A percentile compares a stretch with the other conserved stretches of the same genome.
Evolutionary conservation across 1,284 basidiomycete genomes (phyloP).

Genomic region (Austroboletus rostrupii): DNA sequence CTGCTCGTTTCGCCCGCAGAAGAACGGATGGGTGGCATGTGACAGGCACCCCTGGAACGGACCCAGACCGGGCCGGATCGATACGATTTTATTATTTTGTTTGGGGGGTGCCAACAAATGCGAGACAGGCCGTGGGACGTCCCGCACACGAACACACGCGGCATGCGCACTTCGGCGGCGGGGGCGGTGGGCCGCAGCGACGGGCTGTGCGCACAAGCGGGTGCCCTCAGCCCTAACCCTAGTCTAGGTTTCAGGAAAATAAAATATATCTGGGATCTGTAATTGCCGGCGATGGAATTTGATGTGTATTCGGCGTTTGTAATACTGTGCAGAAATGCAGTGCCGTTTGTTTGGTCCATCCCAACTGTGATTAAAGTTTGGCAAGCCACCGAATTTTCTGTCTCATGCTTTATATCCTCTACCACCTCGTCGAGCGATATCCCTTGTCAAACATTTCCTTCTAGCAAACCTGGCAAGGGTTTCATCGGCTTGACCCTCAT

Average conservation of each 20-base stretch:
- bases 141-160: slow-evolving; percentile 25
- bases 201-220: slow-evolving; percentile 15
- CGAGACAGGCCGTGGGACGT: neutral
- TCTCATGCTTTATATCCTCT: slow-evolving; percentile 35
- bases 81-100: no score
- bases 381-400: slow-evolving; percentile 17
- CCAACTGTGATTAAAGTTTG: slow-evolving; percentile 29
- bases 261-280: neutral
- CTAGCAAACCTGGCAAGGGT: slow-evolving; percentile 36
- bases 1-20: no score
- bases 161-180: slow-evolving; percentile 9
- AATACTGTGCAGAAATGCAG: neutral
- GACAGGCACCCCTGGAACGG: no score
- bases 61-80: no score
- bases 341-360: slow-evolving; percentile 29
- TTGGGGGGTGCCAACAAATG: no score
- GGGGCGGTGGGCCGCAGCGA: slow-evolving; percentile 11
- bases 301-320: slow-evolving; percentile 16
- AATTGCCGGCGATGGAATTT: neutral
- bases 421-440: slow-evolving; percentile 31
- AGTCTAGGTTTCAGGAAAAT: slow-evolving; percentile 8
- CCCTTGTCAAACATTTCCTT: slow-evolving; percentile 29
- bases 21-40: no score
- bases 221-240: slow-evolving; percentile 30
- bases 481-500: slow-evolving; percentile 44